These are phyloP conservation scores for Eragrostis tef DNA, from an alignment of 202 grass and related monocot species.

Conservation along the genomic window DNA sequence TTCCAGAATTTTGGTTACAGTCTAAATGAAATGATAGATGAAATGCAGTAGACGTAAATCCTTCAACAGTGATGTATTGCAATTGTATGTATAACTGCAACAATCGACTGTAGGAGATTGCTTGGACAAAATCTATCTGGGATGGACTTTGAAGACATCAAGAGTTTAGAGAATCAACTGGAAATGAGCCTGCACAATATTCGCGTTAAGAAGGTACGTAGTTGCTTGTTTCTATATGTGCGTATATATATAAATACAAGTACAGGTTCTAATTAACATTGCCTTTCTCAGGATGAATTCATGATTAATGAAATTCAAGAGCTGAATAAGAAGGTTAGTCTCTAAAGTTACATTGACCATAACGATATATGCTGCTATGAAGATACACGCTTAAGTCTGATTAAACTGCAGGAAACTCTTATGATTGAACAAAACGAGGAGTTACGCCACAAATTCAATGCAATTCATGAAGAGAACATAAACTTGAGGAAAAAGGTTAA, in stretches of 20 bases:
- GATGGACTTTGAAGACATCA: constrained; percentile 50
- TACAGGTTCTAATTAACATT: not conserved
- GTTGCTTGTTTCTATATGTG: not conserved
- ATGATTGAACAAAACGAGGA: not conserved
- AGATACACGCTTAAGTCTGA: not conserved
- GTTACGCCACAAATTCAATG: not conserved
- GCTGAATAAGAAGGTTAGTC: constrained; percentile 55
- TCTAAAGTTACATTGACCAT: not conserved
- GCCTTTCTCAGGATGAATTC: constrained; percentile 59
- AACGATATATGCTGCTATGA: not conserved
- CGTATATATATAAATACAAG: not conserved
- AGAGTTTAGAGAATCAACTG: constrained; percentile 58
- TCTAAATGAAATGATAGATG: too few relatives aligned
- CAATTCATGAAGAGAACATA: not conserved
- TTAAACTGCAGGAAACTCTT: constrained; percentile 42
- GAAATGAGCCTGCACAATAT: constrained; percentile 50
- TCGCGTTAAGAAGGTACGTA: constrained; percentile 69
- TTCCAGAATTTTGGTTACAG: too few relatives aligned
- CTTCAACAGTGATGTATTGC: not conserved
- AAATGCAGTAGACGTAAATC: not conserved
- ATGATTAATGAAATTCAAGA: constrained; percentile 55
- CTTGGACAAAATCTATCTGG: constrained; percentile 58
- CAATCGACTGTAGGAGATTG: constrained; percentile 54
- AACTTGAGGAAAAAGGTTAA: not conserved
- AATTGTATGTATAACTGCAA: not conserved